Evolutionary conservation across 2,329 filamentous ascomycete species (phyloP).

Genomic region (Ophiostoma himal-ulmi): DNA sequence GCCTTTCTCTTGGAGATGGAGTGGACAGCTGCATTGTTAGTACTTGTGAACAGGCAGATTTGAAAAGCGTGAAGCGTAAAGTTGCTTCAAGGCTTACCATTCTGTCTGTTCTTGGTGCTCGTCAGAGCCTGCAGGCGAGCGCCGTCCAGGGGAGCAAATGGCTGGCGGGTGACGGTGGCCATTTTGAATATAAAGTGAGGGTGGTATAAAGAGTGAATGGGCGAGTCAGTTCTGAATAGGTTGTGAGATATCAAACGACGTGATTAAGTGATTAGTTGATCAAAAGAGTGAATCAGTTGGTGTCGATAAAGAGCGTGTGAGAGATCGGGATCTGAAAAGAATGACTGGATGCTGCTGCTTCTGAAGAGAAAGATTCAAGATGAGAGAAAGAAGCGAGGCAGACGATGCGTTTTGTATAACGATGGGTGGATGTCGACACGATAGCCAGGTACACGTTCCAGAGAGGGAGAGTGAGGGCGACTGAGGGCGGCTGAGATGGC

Average conservation of each 20-base stretch:
- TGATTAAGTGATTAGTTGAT: not conserved
- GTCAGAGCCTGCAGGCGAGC: constrained; percentile 65
- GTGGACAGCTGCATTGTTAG: constrained; percentile 36
- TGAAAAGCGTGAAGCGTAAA: not conserved
- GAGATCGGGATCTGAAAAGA: constrained; percentile 9
- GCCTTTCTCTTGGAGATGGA: constrained; percentile 54
- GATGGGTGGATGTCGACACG: not conserved
- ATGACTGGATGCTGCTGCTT: constrained; percentile 1
- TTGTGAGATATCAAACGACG: not conserved
- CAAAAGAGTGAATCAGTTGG: constrained; percentile 10
- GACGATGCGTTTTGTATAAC: not conserved
- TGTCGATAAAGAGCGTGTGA: constrained; percentile 9
- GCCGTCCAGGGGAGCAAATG: constrained; percentile 67
- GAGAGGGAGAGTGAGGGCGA: constrained; percentile 3
- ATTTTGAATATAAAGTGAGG: constrained; percentile 35
- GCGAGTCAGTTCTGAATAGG: not conserved
- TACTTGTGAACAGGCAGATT: not conserved
- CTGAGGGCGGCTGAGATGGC: not conserved
- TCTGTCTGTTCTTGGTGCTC: constrained; percentile 72
- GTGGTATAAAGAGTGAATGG: not conserved
- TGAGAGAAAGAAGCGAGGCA: not conserved
- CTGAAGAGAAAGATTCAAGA: not conserved
- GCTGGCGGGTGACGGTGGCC: constrained; percentile 58
- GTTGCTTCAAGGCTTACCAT: constrained; percentile 46
- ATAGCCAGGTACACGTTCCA: constrained; percentile 1